These are phyloP conservation scores for Colletotrichum sublineola DNA, from an alignment of 2,329 filamentous ascomycete genomes.

Conservation along the genomic window DNA sequence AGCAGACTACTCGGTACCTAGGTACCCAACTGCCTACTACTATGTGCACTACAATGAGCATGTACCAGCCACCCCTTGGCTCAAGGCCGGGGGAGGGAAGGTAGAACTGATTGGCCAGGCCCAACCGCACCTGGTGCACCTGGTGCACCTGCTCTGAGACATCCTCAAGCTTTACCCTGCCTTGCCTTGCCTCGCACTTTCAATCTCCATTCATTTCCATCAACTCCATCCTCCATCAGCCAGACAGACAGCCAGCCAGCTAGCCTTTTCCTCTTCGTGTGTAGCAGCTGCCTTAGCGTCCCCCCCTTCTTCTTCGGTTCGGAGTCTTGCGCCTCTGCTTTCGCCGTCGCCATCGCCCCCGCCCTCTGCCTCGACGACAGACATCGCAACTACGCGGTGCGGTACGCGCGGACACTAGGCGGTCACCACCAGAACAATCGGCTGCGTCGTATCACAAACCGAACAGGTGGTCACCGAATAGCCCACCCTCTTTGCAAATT, in stretches of 20 bases:
- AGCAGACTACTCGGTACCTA: too few relatives aligned
- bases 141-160: conserved; percentile 32
- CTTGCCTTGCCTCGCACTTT: conserved; percentile 5
- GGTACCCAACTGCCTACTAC: too few relatives aligned
- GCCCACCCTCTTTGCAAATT: conserved; percentile 17
- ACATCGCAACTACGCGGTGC: conserved; percentile 35
- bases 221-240: conserved; percentile 17
- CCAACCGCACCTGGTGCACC: conserved; percentile 27
- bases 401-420: conserved; percentile 42
- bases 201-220: conserved; percentile 10
- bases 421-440: conserved; percentile 9
- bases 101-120: conserved; percentile 25
- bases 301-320: conserved; percentile 4
- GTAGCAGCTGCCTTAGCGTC: conserved; percentile 26
- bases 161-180: conserved; percentile 33
- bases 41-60: neutral
- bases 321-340: neutral
- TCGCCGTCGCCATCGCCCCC: neutral
- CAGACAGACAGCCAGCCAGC: neutral
- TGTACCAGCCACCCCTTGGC: neutral
- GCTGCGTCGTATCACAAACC: conserved; percentile 21
- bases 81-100: conserved; percentile 8
- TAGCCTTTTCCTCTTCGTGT: conserved; percentile 25
- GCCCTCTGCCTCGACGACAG: conserved; percentile 8
- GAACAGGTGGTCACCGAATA: conserved; percentile 35